Evolutionary conservation across 1,284 basidiomycete species (phyloP), one percentile per base, ranked within the genome.

Genomic region (Ustilago trichophora): DNA sequence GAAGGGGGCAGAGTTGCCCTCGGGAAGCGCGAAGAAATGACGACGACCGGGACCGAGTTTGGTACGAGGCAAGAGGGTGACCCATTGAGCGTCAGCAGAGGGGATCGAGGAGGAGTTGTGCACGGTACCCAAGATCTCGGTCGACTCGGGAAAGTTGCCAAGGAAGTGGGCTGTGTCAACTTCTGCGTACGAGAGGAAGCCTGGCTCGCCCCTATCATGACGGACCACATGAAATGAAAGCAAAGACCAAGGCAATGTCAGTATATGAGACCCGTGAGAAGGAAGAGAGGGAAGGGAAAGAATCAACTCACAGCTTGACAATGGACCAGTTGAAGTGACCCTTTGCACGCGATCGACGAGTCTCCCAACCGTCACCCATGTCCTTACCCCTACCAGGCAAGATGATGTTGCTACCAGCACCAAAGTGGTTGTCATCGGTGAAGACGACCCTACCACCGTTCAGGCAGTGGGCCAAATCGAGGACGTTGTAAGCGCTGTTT

Each of bases 281-380:
- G 27, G 26, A 13, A 24, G 21, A 33, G 13, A 15, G 19, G 40
- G 31, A 26, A 15, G 8, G 9, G 26, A n/a, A n/a, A n/a, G n/a
- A 6, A 31, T 21, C 18, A 26, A 84, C 89, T 82, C 78, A 93
- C 90, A 98, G 85, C 83, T 89, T 90, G 67, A 96, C 89, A 53
- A 98, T 87, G 4, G 88, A 90, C 91, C 92, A 97, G 76, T 98
- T 94, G 55, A 88, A 90, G 77, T 96, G 89, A 43, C 88, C 89
- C 49, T 87, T 85, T 36, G 85, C 84, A 45, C 95, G 86, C 73
- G 90, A 93, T 52, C 96, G 87, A 80, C 91, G 92, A 1, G 95
- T 98, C 83, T 98, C 95, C 96, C 95, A 98, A 6, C 96, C 95
- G 80, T 98, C 94, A 15, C 93, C 89, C 93, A 98, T 98, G 77